Evolutionary conservation across 1,284 basidiomycete species (phyloP).

Genomic region (Stygiomarasmius scandens): DNA sequence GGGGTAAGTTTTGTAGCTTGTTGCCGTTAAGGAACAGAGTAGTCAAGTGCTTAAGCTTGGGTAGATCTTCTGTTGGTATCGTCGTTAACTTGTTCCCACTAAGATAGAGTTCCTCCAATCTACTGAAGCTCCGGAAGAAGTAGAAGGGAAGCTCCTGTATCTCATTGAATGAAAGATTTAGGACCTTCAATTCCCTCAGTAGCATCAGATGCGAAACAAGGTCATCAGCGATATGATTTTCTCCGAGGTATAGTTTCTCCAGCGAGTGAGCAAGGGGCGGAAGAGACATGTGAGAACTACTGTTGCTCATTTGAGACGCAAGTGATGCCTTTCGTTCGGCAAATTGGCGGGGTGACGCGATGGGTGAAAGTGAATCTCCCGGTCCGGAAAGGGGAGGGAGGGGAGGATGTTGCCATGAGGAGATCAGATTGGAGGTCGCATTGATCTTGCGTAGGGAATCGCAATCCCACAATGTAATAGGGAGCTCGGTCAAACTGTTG

Average conservation of each 20-base stretch:
- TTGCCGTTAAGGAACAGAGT: slow-evolving; percentile 94
- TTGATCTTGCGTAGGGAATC: slow-evolving; percentile 77
- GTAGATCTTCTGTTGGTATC: slow-evolving; percentile 87
- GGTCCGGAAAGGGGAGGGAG: slow-evolving; percentile 12
- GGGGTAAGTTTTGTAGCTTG: slow-evolving; percentile 88
- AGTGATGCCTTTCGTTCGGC: slow-evolving; percentile 50
- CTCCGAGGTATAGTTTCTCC: slow-evolving; percentile 84
- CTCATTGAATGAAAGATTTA: slow-evolving; percentile 96
- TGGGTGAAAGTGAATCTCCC: background rate
- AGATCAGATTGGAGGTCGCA: slow-evolving; percentile 86
- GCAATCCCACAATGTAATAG: slow-evolving; percentile 85
- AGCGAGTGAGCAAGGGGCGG: slow-evolving; percentile 77
- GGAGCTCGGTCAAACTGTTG: slow-evolving; percentile 85
- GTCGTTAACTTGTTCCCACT: slow-evolving; percentile 92
- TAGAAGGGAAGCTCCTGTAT: slow-evolving; percentile 88
- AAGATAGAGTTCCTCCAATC: slow-evolving; percentile 86
- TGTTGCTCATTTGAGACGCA: slow-evolving; percentile 32
- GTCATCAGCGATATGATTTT: slow-evolving; percentile 89
- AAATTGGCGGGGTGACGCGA: background rate
- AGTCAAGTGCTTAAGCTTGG: slow-evolving; percentile 65
- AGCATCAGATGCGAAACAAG: slow-evolving; percentile 75
- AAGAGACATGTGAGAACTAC: slow-evolving; percentile 28
- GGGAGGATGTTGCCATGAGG: slow-evolving; percentile 72
- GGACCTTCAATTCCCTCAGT: slow-evolving; percentile 74
- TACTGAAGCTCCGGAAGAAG: slow-evolving; percentile 68